Conservation (phyloP, 2,329 filamentous ascomycete species). For the Ophiognomonia clavigignenti-juglandacearum region DNA sequence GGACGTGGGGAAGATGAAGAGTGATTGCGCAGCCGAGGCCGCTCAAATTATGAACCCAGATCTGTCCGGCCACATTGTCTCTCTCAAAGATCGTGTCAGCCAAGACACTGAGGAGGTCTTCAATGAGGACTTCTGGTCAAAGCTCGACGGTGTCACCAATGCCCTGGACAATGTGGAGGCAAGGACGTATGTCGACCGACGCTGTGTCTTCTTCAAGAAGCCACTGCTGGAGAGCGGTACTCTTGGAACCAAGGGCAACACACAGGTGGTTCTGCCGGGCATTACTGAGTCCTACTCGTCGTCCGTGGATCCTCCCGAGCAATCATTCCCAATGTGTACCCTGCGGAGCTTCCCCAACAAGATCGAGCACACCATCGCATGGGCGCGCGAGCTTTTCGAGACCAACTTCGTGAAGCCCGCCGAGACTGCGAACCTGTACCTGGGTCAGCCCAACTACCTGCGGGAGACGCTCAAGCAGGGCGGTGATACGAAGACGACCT, state of each 20-base stretch:
- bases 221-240: constrained; percentile 94
- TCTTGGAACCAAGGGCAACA: constrained; percentile 98
- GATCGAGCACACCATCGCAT: constrained; percentile 98
- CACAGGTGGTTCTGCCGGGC: constrained; percentile 86
- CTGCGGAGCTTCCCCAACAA: constrained; percentile 95
- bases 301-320: constrained; percentile 95
- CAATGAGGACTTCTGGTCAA: constrained; percentile 87
- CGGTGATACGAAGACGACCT: constrained; percentile 88
- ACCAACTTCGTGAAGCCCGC: constrained; percentile 89
- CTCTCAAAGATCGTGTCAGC: constrained; percentile 84
- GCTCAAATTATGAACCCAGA: constrained; percentile 96
- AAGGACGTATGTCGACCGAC: constrained; percentile 89
- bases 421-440: constrained; percentile 89
- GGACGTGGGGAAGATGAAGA: constrained; percentile 96
- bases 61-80: constrained; percentile 76
- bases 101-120: constrained; percentile 91
- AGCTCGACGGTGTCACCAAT: constrained; percentile 88
- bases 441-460: constrained; percentile 87
- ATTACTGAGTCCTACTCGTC: constrained; percentile 92
- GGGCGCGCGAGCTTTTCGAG: constrained; percentile 95
- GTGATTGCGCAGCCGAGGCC: constrained; percentile 84
- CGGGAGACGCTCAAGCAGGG: constrained; percentile 84
- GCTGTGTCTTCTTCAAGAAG: constrained; percentile 98
- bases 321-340: constrained; percentile 99
- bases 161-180: constrained; percentile 97